These are phyloP conservation scores for Fraxinus dipetala DNA, from an alignment of 305 asterid species.

Conservation along the genomic window DNA sequence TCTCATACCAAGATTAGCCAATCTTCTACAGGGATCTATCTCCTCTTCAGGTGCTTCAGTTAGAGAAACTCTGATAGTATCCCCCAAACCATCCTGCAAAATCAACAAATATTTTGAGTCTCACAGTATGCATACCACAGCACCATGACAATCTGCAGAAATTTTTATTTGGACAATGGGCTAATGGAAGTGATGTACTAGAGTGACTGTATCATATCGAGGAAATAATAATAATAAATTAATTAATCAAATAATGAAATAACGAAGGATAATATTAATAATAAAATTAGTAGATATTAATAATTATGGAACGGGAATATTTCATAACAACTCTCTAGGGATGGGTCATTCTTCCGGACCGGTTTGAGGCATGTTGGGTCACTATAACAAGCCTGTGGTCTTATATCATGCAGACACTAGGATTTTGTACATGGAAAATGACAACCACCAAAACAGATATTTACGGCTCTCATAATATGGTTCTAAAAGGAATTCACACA, in stretches of 20 bases:
- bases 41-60: conserved; percentile 96
- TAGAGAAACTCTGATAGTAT: conserved; percentile 93
- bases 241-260: background rate
- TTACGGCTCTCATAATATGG: background rate
- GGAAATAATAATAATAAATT: too few relatives aligned
- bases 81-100: conserved; percentile 93
- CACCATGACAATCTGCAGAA: background rate
- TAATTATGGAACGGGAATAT: background rate
- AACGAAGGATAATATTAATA: background rate
- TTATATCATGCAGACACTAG: background rate
- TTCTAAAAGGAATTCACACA: background rate
- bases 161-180: background rate
- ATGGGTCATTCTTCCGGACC: background rate
- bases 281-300: background rate
- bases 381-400: background rate
- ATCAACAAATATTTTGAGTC: conserved; percentile 21
- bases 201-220: background rate
- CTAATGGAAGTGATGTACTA: background rate
- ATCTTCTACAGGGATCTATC: conserved; percentile 94
- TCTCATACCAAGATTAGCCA: conserved; percentile 93
- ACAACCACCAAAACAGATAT: background rate
- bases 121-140: background rate
- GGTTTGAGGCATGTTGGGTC: background rate
- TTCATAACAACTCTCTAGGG: background rate
- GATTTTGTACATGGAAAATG: background rate